Base-by-base conservation (phyloP, 2,329 filamentous ascomycete species). In the Exophiala aquamarina region DNA sequence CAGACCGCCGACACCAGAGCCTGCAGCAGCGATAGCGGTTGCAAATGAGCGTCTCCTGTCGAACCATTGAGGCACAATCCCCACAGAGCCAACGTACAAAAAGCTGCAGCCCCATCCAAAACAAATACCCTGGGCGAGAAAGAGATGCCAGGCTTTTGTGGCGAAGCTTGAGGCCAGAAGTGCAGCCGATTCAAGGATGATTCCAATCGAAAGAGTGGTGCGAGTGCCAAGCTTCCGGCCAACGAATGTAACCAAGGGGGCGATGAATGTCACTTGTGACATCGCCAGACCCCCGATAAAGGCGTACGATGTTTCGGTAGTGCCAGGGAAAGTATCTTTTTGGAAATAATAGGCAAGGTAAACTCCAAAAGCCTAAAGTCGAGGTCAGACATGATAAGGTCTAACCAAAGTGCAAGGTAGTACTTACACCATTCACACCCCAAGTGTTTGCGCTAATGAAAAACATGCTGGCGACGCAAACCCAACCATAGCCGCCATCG, bases 291-390 rank as follows among this genome's bases (percentile, higher is more conserved):
- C 58, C 2, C 61, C 63, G n/a, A 65, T 54, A 20, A 66, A 58
- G 5, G 62, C 61, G 47, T 56, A 66, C 9, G 62, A 51, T 9
- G 61, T 44, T 15, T 39, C 44, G 2, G 38, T 50, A 1, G 59
- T 54, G 9, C 41, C 54, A 1, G 59, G 55, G 20, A 63, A 64
- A 7, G 58, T 56, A 7, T 63, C 44, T n/a, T 60, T 52, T 2
- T 57, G 42, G 4, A 72, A 57, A 46, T 70, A 73, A 37, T 70
- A 61, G 3, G 65, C 61, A 0, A 74, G 63, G 45, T 70, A 73
- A 15, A 74, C 64, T 26, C 66, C 68, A 47, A 69, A 74, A 13
- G 62, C 60, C 46, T 59, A n/a, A n/a, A n/a, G n/a, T n/a, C n/a
- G n/a, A n/a, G n/a, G n/a, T n/a, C n/a, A n/a, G n/a, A n/a, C n/a